These are phyloP conservation scores for Boletus rufocinnamomeus DNA, from an alignment of 768 basidiomycete genomes.

Conservation along the genomic window DNA sequence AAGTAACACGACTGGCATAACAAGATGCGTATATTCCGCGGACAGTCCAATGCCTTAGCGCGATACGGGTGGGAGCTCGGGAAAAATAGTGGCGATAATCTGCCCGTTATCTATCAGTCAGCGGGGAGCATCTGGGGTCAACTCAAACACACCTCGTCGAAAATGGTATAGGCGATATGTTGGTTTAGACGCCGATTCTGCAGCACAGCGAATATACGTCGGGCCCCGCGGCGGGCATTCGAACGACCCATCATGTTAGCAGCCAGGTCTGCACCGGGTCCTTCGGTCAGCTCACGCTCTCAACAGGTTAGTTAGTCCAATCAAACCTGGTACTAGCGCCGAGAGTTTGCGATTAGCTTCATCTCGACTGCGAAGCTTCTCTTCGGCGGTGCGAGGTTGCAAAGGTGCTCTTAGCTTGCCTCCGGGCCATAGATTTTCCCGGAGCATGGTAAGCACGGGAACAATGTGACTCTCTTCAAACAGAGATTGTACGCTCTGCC, in stretches of 20 bases:
- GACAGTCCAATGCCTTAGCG: slow-evolving; percentile 2
- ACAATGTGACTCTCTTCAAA: slow-evolving; percentile 73
- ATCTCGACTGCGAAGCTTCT: slow-evolving; percentile 77
- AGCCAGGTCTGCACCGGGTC: slow-evolving; percentile 66
- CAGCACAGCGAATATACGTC: slow-evolving; percentile 88
- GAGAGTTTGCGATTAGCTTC: slow-evolving; percentile 91
- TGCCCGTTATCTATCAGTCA: slow-evolving; percentile 27
- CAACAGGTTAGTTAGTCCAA: neutral
- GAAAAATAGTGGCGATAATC: slow-evolving; percentile 64
- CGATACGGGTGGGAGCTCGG: slow-evolving; percentile 40
- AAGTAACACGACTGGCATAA: neutral
- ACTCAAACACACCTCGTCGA: slow-evolving; percentile 74
- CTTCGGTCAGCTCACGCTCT: slow-evolving; percentile 2
- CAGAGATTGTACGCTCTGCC: slow-evolving; percentile 68
- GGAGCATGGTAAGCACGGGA: slow-evolving; percentile 63
- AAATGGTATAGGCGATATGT: slow-evolving; percentile 83
- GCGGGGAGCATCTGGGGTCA: neutral
- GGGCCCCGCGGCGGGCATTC: slow-evolving; percentile 90
- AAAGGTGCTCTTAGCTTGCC: slow-evolving; percentile 66
- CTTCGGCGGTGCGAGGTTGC: slow-evolving; percentile 72
- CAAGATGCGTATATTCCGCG: neutral
- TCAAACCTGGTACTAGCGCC: slow-evolving; percentile 83
- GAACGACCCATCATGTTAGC: slow-evolving; percentile 98
- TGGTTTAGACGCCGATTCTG: slow-evolving; percentile 96
- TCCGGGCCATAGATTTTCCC: slow-evolving; percentile 82